Conservation (phyloP, 495 filamentous ascomycete genomes). For the Lasiosphaeria ovina region DNA sequence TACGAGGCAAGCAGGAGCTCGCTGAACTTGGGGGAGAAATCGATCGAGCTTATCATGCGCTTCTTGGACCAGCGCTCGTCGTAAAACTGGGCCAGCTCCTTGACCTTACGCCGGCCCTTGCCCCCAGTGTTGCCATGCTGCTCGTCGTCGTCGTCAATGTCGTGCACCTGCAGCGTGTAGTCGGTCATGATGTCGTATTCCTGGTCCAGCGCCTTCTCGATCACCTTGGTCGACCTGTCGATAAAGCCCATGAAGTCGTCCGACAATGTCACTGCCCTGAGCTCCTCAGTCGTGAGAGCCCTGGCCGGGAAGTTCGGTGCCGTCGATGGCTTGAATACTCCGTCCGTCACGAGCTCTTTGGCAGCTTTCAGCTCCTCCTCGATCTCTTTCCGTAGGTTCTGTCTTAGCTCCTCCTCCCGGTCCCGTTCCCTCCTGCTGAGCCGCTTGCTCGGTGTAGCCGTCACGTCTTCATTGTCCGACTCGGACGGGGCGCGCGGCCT, state of each 20-base stretch:
- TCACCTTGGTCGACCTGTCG: constrained; percentile 92
- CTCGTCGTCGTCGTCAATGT: constrained; percentile 79
- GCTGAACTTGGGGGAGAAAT: constrained; percentile 92
- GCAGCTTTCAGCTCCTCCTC: constrained; percentile 82
- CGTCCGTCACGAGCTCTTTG: constrained; percentile 55
- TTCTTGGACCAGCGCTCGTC: constrained; percentile 96
- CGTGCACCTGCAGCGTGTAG: constrained; percentile 76
- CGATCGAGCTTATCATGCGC: constrained; percentile 88
- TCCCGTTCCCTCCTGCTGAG: constrained; percentile 73
- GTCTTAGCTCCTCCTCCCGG: constrained; percentile 82
- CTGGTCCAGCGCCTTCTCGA: constrained; percentile 91
- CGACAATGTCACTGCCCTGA: constrained; percentile 85
- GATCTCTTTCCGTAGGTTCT: constrained; percentile 82
- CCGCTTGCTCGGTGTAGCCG: constrained; percentile 58
- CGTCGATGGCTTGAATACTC: constrained; percentile 43
- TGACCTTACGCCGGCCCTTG: constrained; percentile 75
- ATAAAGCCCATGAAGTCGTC: constrained; percentile 94
- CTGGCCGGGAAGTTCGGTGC: constrained; percentile 72
- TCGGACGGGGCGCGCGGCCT: constrained; percentile 51
- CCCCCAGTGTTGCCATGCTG: constrained; percentile 65
- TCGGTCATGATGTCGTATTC: constrained; percentile 92
- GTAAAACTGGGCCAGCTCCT: constrained; percentile 87
- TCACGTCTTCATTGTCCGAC: constrained; percentile 55
- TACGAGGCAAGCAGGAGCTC: constrained; percentile 92
- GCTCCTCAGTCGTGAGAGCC: constrained; percentile 77